Evolutionary conservation across 352 stramenopile species (phyloP).

Genomic region (Pythium apleroticum): DNA sequence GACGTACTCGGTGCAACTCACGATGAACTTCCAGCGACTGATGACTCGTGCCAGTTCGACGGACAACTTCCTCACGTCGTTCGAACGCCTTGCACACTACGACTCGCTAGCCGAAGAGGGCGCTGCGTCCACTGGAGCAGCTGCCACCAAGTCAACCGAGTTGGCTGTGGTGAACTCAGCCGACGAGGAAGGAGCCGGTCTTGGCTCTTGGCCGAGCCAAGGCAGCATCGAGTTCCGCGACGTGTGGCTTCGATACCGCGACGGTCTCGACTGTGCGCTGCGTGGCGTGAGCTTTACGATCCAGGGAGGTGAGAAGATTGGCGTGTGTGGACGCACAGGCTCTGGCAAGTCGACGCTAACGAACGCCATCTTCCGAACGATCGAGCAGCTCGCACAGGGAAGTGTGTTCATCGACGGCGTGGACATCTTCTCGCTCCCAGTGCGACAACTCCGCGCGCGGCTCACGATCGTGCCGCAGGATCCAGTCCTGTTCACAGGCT

Average conservation of each 20-base stretch:
- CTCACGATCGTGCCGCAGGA: conserved; percentile 69
- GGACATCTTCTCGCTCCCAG: conserved; percentile 38
- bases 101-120: conserved; percentile 22
- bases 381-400: conserved; percentile 27
- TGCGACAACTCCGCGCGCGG: conserved; percentile 17
- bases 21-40: conserved; percentile 38
- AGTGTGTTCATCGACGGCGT: conserved; percentile 81
- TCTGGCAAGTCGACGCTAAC: conserved; percentile 36
- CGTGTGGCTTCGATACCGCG: conserved; percentile 35
- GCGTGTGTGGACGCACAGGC: conserved; percentile 33
- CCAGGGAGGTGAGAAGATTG: conserved; percentile 25
- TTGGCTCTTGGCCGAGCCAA: conserved; percentile 24
- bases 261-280: conserved; percentile 32
- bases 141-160: not conserved
- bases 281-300: conserved; percentile 26
- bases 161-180: not conserved
- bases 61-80: conserved; percentile 35
- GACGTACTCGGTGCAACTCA: conserved; percentile 77
- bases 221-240: conserved; percentile 27
- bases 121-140: not conserved
- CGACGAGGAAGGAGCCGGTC: not conserved
- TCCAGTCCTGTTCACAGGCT: conserved; percentile 87
- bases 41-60: conserved; percentile 19
- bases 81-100: conserved; percentile 31
- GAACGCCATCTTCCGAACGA: conserved; percentile 33